Percentiles rank a stretch among this genome's conserved stretches.
Conservation (phyloP, 495 filamentous ascomycete genomes). For the Cladorrhinum samala region DNA sequence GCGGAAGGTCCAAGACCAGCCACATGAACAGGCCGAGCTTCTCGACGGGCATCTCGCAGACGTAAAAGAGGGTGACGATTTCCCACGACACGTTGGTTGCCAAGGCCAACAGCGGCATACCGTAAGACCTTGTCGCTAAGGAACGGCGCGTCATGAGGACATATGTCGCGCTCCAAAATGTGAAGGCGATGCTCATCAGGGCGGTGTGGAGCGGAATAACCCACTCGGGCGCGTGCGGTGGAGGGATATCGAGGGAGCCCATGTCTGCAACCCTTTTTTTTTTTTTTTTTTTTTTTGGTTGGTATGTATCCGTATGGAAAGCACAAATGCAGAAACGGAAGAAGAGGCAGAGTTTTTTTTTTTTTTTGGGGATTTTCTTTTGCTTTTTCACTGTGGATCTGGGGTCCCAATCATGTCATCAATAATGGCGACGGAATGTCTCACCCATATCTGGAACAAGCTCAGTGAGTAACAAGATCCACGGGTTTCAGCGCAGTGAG, state of each 20-base stretch:
- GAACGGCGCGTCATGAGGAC: constrained; percentile 36
- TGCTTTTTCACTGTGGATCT: no score
- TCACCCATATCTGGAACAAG: no score
- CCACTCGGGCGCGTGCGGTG: constrained; percentile 30
- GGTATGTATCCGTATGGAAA: no score
- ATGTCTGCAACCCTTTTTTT: constrained; percentile 15
- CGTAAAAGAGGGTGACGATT: constrained; percentile 34
- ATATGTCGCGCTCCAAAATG: constrained; percentile 38
- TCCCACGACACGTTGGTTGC: constrained; percentile 43
- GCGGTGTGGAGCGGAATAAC: constrained; percentile 28
- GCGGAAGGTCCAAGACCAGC: constrained; percentile 36
- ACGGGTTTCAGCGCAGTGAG: no score
- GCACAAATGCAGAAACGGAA: no score
- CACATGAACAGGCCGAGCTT: constrained; percentile 34
- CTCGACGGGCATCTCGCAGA: constrained; percentile 34
- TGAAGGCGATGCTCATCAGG: constrained; percentile 33
- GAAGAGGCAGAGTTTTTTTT: no score
- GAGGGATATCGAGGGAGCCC: constrained; percentile 36
- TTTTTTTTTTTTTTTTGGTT: neutral
- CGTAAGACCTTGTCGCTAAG: constrained; percentile 33
- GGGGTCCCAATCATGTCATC: no score
- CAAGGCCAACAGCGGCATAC: constrained; percentile 41
- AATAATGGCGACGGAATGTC: no score
- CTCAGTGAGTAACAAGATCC: no score
- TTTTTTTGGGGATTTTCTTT: no score